Conservation (phyloP, 495 filamentous ascomycete species). For the Aspergillus conjunctus region DNA sequence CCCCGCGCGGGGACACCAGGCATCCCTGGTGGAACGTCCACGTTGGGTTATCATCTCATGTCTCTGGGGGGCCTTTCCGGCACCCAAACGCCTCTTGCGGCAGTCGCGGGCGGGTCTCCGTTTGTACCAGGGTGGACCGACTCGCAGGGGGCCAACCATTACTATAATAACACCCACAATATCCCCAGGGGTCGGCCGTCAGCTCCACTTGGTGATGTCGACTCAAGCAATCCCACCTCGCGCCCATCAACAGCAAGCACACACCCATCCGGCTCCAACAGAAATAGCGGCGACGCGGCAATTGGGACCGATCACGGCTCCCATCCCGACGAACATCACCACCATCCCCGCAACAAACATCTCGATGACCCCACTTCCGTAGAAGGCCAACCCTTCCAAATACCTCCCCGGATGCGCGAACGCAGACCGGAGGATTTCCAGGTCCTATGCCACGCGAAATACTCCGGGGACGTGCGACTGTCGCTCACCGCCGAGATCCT, state of each 20-base stretch:
- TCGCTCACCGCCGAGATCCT: constrained; percentile 91
- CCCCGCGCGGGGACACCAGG: constrained; percentile 69
- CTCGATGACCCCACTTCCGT: constrained; percentile 30
- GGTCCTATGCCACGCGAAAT: constrained; percentile 84
- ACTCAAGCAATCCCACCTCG: constrained; percentile 41
- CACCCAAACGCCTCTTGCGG: constrained; percentile 81
- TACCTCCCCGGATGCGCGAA: constrained; percentile 45
- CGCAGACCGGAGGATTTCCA: constrained; percentile 69
- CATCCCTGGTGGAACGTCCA: constrained; percentile 83
- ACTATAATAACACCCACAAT: constrained; percentile 12
- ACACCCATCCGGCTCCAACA: constrained; percentile 35
- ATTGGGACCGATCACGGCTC: constrained; percentile 11
- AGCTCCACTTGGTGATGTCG: constrained; percentile 31
- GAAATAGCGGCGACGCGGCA: constrained; percentile 26
- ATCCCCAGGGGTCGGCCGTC: constrained; percentile 14
- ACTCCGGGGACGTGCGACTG: constrained; percentile 80
- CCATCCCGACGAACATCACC: constrained; percentile 12
- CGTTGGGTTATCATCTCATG: constrained; percentile 86
- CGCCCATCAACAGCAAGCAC: constrained; percentile 50
- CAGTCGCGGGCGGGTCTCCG: constrained; percentile 71
- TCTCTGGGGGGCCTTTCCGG: constrained; percentile 74
- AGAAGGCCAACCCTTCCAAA: constrained; percentile 24
- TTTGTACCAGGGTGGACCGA: constrained; percentile 57
- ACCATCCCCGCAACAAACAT: constrained; percentile 9
- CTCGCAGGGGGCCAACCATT: constrained; percentile 10